Evolutionary conservation across 148 eudicot genomes (phyloP).

Genomic region (Chenopodium formosanum): DNA sequence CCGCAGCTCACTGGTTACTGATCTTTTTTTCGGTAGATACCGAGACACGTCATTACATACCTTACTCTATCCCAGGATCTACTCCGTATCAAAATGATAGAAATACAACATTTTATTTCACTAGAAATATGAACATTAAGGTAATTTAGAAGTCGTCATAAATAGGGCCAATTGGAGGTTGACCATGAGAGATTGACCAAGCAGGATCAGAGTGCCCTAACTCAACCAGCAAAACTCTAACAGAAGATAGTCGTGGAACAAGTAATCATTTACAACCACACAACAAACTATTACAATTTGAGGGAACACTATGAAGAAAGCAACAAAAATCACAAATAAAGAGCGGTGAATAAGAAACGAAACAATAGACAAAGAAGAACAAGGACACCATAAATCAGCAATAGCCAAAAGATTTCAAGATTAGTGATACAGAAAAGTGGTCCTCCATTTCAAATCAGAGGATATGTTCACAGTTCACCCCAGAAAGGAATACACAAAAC

Average conservation of each 20-base stretch:
- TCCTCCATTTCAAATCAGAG: constrained; percentile 8
- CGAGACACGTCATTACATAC: too few relatives aligned
- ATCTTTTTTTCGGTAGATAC: too few relatives aligned
- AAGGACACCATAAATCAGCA: neutral
- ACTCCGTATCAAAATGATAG: too few relatives aligned
- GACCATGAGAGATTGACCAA: neutral
- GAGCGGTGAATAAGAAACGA: neutral
- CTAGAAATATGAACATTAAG: too few relatives aligned
- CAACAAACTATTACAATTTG: neutral
- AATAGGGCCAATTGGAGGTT: neutral
- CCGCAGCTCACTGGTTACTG: too few relatives aligned
- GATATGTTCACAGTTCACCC: constrained; percentile 4
- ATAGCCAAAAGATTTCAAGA: constrained; percentile 5
- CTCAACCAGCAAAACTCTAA: neutral
- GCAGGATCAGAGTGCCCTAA: neutral
- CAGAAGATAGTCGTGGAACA: neutral
- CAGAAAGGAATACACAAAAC: constrained; percentile 13
- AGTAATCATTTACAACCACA: neutral
- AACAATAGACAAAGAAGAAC: neutral
- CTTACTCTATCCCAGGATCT: too few relatives aligned
- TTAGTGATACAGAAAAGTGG: constrained; percentile 14
- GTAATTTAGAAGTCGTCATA: too few relatives aligned
- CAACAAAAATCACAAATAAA: neutral
- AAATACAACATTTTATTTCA: too few relatives aligned
- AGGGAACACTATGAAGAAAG: neutral